These are phyloP conservation scores for Russula ochroleuca DNA, from an alignment of 768 basidiomycete genomes.

Conservation along the genomic window DNA sequence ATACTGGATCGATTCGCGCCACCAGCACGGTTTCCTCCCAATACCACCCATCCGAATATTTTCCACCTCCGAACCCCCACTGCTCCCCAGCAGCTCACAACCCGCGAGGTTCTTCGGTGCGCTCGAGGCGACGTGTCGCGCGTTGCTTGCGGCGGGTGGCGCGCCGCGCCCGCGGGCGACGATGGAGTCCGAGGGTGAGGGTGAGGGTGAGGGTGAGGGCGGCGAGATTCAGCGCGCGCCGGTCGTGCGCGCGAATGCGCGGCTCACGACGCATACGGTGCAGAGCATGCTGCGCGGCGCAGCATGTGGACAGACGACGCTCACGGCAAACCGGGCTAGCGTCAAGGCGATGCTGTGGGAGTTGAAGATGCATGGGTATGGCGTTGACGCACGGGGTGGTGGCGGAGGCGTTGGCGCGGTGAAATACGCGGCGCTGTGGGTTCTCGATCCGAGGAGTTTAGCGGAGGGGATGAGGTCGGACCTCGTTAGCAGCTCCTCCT, in stretches of 20 bases:
- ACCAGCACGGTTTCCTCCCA: constrained; percentile 48
- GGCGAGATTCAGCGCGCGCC: constrained; percentile 49
- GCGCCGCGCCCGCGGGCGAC: constrained; percentile 36
- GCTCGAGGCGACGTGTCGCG: constrained; percentile 41
- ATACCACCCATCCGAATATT: constrained; percentile 56
- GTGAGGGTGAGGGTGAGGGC: constrained; percentile 26
- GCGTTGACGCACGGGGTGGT: constrained; percentile 11
- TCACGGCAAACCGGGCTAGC: constrained; percentile 80
- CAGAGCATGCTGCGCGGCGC: constrained; percentile 69
- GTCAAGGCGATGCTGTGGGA: constrained; percentile 70
- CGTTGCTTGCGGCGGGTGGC: constrained; percentile 41
- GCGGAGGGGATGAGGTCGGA: constrained; percentile 54
- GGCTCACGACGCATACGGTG: constrained; percentile 73
- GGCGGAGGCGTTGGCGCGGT: constrained; percentile 19
- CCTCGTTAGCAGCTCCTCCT: constrained; percentile 9
- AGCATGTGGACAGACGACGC: constrained; percentile 70
- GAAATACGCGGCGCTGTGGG: constrained; percentile 51
- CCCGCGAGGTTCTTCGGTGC: constrained; percentile 9
- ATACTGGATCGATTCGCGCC: constrained; percentile 66
- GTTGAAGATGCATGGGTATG: constrained; percentile 42
- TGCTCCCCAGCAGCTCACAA: background rate
- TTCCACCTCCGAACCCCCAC: constrained; percentile 33
- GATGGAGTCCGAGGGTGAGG: constrained; percentile 20
- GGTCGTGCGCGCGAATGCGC: constrained; percentile 51
- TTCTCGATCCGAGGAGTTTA: constrained; percentile 75